Conservation (phyloP, 768 basidiomycete genomes). For the Psilocybe azurescens region DNA sequence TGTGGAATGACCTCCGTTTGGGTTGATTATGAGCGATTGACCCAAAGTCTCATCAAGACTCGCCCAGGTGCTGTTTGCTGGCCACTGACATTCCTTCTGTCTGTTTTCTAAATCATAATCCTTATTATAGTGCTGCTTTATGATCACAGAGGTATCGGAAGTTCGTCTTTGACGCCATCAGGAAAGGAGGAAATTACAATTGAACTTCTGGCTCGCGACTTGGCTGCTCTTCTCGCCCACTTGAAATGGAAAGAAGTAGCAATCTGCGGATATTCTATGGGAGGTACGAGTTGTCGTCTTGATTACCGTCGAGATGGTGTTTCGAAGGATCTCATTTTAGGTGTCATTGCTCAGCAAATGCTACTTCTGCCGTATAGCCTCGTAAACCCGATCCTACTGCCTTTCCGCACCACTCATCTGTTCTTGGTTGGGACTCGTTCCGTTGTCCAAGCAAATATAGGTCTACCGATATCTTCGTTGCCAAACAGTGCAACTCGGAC, state of each 20-base stretch:
- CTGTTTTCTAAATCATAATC: not conserved
- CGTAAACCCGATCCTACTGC: slow-evolving; percentile 36
- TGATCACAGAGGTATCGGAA: slow-evolving; percentile 56
- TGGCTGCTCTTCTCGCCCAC: slow-evolving; percentile 41
- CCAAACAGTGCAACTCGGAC: slow-evolving; percentile 28
- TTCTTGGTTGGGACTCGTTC: slow-evolving; percentile 43
- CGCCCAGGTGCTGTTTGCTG: slow-evolving; percentile 40
- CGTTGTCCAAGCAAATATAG: slow-evolving; percentile 26
- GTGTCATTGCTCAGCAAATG: slow-evolving; percentile 48
- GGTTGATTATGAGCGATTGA: slow-evolving; percentile 45
- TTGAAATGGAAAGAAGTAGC: slow-evolving; percentile 47
- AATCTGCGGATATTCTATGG: slow-evolving; percentile 58
- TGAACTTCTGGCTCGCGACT: slow-evolving; percentile 50
- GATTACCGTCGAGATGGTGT: not conserved
- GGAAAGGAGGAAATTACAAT: slow-evolving; percentile 46
- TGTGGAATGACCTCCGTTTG: slow-evolving; percentile 45
- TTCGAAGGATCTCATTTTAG: slow-evolving; percentile 26
- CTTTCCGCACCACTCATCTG: slow-evolving; percentile 46
- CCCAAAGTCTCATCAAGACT: slow-evolving; percentile 34
- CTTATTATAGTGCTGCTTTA: slow-evolving; percentile 43
- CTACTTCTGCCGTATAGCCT: slow-evolving; percentile 46
- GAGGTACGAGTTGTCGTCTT: slow-evolving; percentile 36
- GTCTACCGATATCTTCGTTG: slow-evolving; percentile 28
- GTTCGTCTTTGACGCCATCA: slow-evolving; percentile 38
- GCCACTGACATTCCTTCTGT: not conserved